Evolutionary conservation across 805 yeast genomes (phyloP), one percentile per base, ranked within the genome.

Genomic region (Saturnispora bothae): DNA sequence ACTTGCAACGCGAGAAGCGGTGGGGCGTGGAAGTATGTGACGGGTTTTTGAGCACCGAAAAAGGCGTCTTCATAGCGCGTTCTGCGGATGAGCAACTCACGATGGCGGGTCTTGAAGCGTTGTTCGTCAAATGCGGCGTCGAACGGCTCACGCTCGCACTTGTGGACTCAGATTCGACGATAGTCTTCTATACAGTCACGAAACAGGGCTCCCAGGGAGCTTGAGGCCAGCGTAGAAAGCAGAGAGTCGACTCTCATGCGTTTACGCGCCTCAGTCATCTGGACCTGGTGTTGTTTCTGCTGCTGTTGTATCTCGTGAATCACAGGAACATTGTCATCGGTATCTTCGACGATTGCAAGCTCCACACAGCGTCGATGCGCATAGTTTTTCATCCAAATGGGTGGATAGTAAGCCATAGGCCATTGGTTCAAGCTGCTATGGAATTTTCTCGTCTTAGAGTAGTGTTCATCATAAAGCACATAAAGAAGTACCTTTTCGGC

Each of bases 351-450:
- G 14, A 31, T 23, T 10, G 23, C 14, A 8, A 37, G 19, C 16
- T 37, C 40, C 4, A n/a, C 26, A n/a, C 40, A 37, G n/a, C 15
- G 25, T 5, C 31, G 17, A 13, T 32, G 22, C 20, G 21, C 25
- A 31, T 29, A 32, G 12, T 35, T 18, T 30, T 25, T 31, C 40
- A 37, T 37, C 34, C 35, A 37, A 19, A 37, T 26, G 4, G 40
- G 40, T 8, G 40, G 40, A n/a, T 37, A 37, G 15, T 37, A 37
- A 7, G 35, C 35, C 18, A 31, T 14, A 16, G 40, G 40, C 40
- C 40, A 37, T 21, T 17, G n/a, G 21, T 37, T 37, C 17, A 37
- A 28, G 4, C 28, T 15, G 5, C 27, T 12, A 25, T 37, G 40
- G 6, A 37, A 5, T 16, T 28, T 32, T 26, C 40, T 31, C 16